Conservation (phyloP, 495 filamentous ascomycete genomes). For the Podospora pseudopauciseta region DNA sequence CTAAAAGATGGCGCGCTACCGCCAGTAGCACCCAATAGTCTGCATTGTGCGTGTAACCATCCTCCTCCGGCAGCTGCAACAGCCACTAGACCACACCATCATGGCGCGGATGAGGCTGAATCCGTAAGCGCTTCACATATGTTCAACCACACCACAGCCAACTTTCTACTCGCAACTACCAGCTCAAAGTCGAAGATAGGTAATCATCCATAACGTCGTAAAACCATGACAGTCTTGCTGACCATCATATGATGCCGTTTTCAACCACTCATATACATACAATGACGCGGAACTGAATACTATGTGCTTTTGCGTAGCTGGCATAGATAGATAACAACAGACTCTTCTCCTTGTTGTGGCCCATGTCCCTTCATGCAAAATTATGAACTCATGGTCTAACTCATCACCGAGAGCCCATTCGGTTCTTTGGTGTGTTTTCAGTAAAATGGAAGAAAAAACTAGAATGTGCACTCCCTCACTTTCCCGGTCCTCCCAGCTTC, state of each 20-base stretch:
- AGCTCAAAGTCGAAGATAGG: background rate
- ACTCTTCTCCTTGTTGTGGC: background rate
- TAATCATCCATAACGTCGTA: background rate
- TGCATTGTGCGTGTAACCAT: background rate
- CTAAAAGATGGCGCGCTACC: background rate
- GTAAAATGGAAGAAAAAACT: slow-evolving; percentile 3
- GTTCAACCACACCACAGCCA: background rate
- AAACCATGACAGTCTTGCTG: background rate
- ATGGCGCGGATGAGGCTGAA: background rate
- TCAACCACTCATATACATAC: background rate
- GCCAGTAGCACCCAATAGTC: background rate
- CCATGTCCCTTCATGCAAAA: background rate
- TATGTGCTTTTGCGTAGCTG: background rate
- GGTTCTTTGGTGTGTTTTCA: background rate
- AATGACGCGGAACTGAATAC: background rate
- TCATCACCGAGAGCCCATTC: background rate
- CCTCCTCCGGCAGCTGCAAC: too few species aligned
- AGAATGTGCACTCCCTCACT: slow-evolving; percentile 46
- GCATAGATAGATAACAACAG: background rate
- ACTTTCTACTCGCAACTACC: background rate
- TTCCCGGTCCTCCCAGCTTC: slow-evolving; percentile 55
- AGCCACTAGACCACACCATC: background rate
- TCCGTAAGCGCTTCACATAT: background rate
- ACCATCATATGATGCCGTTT: background rate
- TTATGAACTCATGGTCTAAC: background rate